Conservation (phyloP, 1,284 basidiomycete species). For the Cryptococcus sp. region DNA sequence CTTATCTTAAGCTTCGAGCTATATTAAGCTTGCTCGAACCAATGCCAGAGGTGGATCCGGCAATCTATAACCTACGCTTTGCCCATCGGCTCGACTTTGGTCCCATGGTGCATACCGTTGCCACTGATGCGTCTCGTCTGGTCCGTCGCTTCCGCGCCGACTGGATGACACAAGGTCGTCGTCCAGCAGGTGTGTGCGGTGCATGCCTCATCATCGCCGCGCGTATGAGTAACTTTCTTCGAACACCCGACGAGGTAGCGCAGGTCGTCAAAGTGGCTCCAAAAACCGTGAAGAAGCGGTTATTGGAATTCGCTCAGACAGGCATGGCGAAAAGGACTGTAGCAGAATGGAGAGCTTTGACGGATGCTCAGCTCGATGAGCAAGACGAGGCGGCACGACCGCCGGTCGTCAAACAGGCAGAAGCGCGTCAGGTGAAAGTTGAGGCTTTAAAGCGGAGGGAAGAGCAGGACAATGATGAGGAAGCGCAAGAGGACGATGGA, state of each 20-base stretch:
- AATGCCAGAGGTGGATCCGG: conserved; percentile 79
- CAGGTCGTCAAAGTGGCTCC: conserved; percentile 99
- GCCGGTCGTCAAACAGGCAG: conserved; percentile 45
- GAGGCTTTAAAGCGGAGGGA: conserved; percentile 42
- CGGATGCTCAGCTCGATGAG: conserved; percentile 58
- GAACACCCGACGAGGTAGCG: conserved; percentile 91
- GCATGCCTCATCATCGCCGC: conserved; percentile 93
- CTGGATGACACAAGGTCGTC: conserved; percentile 94
- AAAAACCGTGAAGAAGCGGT: conserved; percentile 84
- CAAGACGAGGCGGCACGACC: conserved; percentile 38
- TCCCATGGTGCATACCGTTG: conserved; percentile 86
- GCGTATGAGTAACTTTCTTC: conserved; percentile 96
- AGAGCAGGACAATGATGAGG: conserved; percentile 42
- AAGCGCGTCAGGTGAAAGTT: conserved; percentile 48
- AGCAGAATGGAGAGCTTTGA: conserved; percentile 86
- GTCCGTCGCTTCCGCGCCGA: conserved; percentile 94
- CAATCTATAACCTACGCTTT: conserved; percentile 95
- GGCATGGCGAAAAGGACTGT: conserved; percentile 82
- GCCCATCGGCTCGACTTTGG: conserved; percentile 96
- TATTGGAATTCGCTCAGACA: conserved; percentile 95
- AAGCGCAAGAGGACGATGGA: conserved; percentile 51
- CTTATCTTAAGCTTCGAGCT: conserved; percentile 90
- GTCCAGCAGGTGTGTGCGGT: conserved; percentile 96
- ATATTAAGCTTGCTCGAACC: conserved; percentile 82
- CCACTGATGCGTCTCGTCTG: conserved; percentile 89